Evolutionary conservation across 371 early-diverging fungal genomes (phyloP).

Genomic region (Mucor circinelloides): DNA sequence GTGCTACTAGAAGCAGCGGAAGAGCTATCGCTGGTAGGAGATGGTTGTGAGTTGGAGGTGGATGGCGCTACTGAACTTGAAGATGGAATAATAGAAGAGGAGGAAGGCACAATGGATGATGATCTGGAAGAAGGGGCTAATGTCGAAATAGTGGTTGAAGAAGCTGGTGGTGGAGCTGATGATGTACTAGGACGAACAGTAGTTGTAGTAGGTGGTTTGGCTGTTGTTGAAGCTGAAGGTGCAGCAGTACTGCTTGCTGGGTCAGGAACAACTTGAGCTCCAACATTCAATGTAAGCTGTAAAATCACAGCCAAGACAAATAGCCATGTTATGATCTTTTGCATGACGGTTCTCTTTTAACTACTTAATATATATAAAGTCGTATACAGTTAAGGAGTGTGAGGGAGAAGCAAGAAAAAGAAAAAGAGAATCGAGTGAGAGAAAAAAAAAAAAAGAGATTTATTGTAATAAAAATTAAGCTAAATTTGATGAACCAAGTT

Average conservation of each 20-base stretch:
- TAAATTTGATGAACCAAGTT: neutral
- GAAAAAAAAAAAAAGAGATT: neutral
- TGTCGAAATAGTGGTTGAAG: constrained; percentile 7
- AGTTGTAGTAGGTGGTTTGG: neutral
- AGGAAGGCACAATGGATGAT: neutral
- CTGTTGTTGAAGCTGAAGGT: neutral
- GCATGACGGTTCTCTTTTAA: neutral
- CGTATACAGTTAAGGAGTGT: neutral
- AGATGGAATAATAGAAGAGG: neutral
- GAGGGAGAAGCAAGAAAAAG: neutral
- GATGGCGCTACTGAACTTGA: neutral
- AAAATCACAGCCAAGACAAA: neutral
- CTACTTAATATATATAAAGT: neutral
- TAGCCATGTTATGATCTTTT: constrained; percentile 3
- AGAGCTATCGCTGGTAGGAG: neutral
- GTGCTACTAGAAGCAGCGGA: neutral
- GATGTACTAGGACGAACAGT: neutral
- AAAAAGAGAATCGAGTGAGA: neutral
- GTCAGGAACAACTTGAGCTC: neutral
- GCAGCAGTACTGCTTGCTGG: neutral
- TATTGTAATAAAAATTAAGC: constrained; percentile 2
- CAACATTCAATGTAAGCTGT: neutral
- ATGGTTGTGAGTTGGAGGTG: neutral
- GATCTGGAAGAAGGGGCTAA: constrained; percentile 2
- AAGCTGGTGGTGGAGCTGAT: neutral